These are phyloP conservation scores for Acanthamoeba lenticulata DNA, from an alignment of 208 protist genomes.

Conservation along the genomic window DNA sequence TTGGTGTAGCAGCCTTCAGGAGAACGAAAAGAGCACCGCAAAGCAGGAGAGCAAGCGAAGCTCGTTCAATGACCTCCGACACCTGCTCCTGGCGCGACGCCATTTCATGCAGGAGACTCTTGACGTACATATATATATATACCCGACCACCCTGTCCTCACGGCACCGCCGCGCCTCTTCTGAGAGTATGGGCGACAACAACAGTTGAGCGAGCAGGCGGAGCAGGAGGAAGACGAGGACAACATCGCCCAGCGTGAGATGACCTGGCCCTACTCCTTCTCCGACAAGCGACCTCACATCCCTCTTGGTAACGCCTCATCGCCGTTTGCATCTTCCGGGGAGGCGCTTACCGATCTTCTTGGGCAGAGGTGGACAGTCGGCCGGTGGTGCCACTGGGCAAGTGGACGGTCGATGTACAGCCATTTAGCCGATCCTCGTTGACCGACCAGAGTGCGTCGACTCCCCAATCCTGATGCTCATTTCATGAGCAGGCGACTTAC, in stretches of 20 bases:
- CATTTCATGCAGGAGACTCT: neutral
- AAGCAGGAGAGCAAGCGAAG: neutral
- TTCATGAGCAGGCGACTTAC: neutral
- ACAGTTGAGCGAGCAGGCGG: neutral
- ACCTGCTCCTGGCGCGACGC: neutral
- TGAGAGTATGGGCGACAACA: neutral
- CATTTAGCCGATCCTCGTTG: neutral
- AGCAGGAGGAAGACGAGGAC: slow-evolving; percentile 27
- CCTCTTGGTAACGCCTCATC: neutral
- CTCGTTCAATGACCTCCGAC: slow-evolving; percentile 6
- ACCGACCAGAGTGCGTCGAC: neutral
- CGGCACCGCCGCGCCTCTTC: neutral
- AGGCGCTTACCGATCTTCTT: too few species aligned
- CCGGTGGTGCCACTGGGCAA: neutral
- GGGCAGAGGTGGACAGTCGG: neutral
- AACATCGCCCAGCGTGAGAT: neutral
- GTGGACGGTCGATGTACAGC: neutral
- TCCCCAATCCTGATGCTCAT: too few species aligned
- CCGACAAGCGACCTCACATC: neutral
- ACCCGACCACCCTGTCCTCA: neutral
- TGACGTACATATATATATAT: neutral
- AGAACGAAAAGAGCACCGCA: neutral
- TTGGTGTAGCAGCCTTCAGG: neutral
- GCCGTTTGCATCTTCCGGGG: neutral
- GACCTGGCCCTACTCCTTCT: slow-evolving; percentile 16